Evolutionary conservation across 108 stramenopile species (phyloP), one percentile per base, ranked within the genome.

Genomic region (Nitzschia sp.): DNA sequence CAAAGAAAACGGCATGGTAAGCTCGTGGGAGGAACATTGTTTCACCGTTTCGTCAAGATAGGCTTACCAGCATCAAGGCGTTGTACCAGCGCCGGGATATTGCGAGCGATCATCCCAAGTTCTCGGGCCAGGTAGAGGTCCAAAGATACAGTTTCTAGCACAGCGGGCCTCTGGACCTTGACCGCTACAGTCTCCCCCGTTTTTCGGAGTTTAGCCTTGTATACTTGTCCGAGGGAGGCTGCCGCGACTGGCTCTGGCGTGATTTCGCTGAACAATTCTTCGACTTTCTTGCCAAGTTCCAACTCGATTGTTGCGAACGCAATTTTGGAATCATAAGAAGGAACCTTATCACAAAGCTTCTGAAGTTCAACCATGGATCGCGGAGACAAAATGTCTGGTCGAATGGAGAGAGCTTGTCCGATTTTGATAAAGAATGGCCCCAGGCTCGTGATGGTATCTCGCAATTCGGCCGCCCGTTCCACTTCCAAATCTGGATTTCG

Each of bases 311-410:
- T 96, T 25, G 81, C 82, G 75, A 93, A 92, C 6, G 97, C 97
- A 48, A 96, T 80, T 53, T 83, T 78, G 9, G 78, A 79, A 69
- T 91, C 88, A 63, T 80, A 98, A 42, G 78, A 82, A 1, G 97
- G 97, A 0, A 98, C 98, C 79, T 97, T 97, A 68, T 98, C 97
- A 68, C 97, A 98, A 1, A 98, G 74, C 61, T 94, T 92, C 70
- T 98, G 70, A 46, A 98, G 73, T 69, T 98, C 97, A 28, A 98
- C 95, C 97, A 98, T 97, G 49, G 84, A 82, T 3, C 91, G 76
- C 5, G 97, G 96, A 21, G 79, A 75, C 19, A 98, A 65, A 46
- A 98, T 77, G 69, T 98, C 97, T 8, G 97, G 97, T 18, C 97
- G 89, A 64, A 98, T 97, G 31, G 78, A 81, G 21, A 98, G 80